These are phyloP conservation scores for Lophiostoma macrostomum DNA, from an alignment of 495 filamentous ascomycete genomes.

Conservation along the genomic window DNA sequence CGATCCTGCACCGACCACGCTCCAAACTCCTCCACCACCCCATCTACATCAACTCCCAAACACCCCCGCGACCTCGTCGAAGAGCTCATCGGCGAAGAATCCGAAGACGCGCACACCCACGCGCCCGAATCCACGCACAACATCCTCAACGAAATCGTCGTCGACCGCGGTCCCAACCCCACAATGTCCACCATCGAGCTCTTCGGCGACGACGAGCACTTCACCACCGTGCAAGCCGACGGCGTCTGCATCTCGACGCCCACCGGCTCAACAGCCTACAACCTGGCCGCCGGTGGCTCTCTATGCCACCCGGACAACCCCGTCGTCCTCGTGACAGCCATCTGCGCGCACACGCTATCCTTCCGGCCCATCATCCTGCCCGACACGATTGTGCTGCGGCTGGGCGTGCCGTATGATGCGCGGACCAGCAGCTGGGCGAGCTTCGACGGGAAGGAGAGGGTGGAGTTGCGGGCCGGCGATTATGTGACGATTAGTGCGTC, in stretches of 20 bases:
- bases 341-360: slow-evolving; percentile 92
- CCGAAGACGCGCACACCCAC: slow-evolving; percentile 76
- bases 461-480: slow-evolving; percentile 85
- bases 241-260: slow-evolving; percentile 89
- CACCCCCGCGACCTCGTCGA: slow-evolving; percentile 67
- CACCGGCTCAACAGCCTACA: slow-evolving; percentile 94
- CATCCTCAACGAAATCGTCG: slow-evolving; percentile 89
- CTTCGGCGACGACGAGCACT: slow-evolving; percentile 94
- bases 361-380: slow-evolving; percentile 95
- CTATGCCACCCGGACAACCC: slow-evolving; percentile 97
- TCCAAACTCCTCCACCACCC: slow-evolving; percentile 40
- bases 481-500: slow-evolving; percentile 94
- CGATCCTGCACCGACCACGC: no score
- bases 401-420: slow-evolving; percentile 90
- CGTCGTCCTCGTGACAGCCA: slow-evolving; percentile 90
- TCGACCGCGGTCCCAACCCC: slow-evolving; percentile 87
- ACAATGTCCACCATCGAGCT: slow-evolving; percentile 86
- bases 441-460: slow-evolving; percentile 86
- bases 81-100: slow-evolving; percentile 80
- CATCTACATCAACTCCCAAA: neutral
- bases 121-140: slow-evolving; percentile 75
- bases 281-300: slow-evolving; percentile 91
- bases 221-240: slow-evolving; percentile 82
- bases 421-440: slow-evolving; percentile 90
- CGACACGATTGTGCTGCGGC: slow-evolving; percentile 86